Conservation (phyloP, 2,329 filamentous ascomycete species). For the Penicillium sp. region DNA sequence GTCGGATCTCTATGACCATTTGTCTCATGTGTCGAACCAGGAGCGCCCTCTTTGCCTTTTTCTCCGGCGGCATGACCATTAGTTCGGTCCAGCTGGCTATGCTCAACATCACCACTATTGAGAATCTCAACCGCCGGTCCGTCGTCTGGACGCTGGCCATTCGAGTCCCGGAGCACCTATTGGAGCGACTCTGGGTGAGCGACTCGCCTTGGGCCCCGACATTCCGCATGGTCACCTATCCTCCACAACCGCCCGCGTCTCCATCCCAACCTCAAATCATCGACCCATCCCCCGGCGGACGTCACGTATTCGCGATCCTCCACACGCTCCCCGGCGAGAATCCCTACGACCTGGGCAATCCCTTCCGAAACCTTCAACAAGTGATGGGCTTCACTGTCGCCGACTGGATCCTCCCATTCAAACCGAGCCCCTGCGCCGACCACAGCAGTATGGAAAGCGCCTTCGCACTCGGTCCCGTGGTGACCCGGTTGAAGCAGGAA, state of each 20-base stretch:
- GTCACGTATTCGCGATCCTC: slow-evolving; percentile 74
- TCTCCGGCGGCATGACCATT: slow-evolving; percentile 70
- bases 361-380: slow-evolving; percentile 67
- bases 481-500: slow-evolving; percentile 55
- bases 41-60: slow-evolving; percentile 72
- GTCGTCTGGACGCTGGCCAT: slow-evolving; percentile 73
- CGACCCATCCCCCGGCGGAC: slow-evolving; percentile 49
- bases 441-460: slow-evolving; percentile 65
- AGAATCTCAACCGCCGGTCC: slow-evolving; percentile 62
- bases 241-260: slow-evolving; percentile 30
- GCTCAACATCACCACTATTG: slow-evolving; percentile 79
- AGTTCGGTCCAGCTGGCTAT: slow-evolving; percentile 69
- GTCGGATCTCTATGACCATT: slow-evolving; percentile 13
- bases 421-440: slow-evolving; percentile 68
- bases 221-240: slow-evolving; percentile 44
- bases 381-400: slow-evolving; percentile 70
- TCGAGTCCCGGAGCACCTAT: slow-evolving; percentile 55
- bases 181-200: slow-evolving; percentile 30
- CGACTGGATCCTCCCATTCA: slow-evolving; percentile 80
- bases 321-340: slow-evolving; percentile 72
- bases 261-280: slow-evolving; percentile 15
- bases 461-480: slow-evolving; percentile 63
- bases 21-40: slow-evolving; percentile 27
- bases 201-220: slow-evolving; percentile 36
- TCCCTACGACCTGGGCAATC: slow-evolving; percentile 72